Percentiles rank a stretch among this genome's conserved stretches.
These are phyloP conservation scores for Fusarium domesticum DNA, from an alignment of 2,329 filamentous ascomycete species.

Conservation along the genomic window DNA sequence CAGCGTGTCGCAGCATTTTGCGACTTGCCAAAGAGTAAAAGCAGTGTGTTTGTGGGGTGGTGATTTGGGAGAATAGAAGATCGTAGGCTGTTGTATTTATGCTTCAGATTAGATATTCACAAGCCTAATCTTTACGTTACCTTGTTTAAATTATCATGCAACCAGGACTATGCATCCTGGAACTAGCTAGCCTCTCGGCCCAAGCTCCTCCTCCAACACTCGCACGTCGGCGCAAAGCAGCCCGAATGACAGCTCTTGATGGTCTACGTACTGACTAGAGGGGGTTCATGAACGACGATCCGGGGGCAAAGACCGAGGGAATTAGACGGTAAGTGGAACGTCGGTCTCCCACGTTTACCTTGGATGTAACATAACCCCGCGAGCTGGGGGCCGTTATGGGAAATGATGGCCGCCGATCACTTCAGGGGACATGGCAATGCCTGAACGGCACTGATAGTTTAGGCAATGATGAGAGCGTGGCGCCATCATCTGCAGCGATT, in stretches of 20 bases:
- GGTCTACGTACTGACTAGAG: background rate
- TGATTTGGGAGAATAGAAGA: background rate
- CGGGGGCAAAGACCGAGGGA: background rate
- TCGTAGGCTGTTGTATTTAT: slow-evolving; percentile 6
- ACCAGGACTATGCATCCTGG: background rate
- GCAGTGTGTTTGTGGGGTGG: background rate
- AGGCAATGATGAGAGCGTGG: background rate
- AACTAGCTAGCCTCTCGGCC: background rate
- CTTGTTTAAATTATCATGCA: slow-evolving; percentile 9
- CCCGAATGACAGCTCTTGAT: background rate
- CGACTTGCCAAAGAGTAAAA: slow-evolving; percentile 11
- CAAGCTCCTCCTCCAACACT: background rate
- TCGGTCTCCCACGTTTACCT: background rate
- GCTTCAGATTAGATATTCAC: no score
- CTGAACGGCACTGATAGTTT: background rate
- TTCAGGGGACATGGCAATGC: background rate
- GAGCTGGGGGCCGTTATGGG: background rate
- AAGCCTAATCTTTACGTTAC: no score
- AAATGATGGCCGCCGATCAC: background rate
- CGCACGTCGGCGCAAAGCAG: background rate
- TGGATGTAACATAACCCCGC: background rate
- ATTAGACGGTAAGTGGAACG: background rate
- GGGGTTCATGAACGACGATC: background rate
- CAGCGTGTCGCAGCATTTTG: slow-evolving; percentile 19
- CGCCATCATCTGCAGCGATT: background rate